Evolutionary conservation across 768 basidiomycete genomes (phyloP), one percentile per base, ranked within the genome.

Genomic region (Mycena indigotica): DNA sequence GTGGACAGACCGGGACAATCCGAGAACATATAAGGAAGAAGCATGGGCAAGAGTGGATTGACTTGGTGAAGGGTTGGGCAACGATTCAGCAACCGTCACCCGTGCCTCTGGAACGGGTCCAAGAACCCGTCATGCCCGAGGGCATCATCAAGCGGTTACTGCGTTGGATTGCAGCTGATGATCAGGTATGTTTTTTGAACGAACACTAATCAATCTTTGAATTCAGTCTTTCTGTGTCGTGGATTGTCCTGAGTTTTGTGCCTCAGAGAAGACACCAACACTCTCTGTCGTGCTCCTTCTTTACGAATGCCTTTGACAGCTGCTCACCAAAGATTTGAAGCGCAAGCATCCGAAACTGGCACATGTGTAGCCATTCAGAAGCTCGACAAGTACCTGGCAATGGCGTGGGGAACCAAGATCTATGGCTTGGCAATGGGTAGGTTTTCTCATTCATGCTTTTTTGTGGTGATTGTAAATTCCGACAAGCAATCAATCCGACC

Each of bases 181-280:
- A 38, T 38, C 35, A n/a, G n/a, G n/a, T n/a, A n/a, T n/a, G n/a
- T n/a, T n/a, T n/a, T n/a, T n/a, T n/a, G n/a, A n/a, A n/a, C n/a
- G n/a, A n/a, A n/a, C n/a, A n/a, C n/a, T n/a, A n/a, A n/a, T n/a
- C n/a, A n/a, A n/a, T n/a, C n/a, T 10, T 38, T n/a, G n/a, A n/a
- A n/a, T n/a, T n/a, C n/a, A 38, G 35, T 38, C 35, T n/a, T n/a
- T 38, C n/a, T n/a, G 35, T 10, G 35, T 38, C 35, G 35, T 38
- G 12, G 35, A 38, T 38, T 38, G 35, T n/a, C n/a, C 35, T n/a
- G 12, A n/a, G 35, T 10, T 10, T 38, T 38, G 72, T 1, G 68
- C 65, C 0, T 65, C 61, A 5, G 66, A 74, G 61, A 66, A 68
- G 40, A 70, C 70, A 3, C 72, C 68, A 6, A 72, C 70, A 8